Conservation (phyloP, 2,329 filamentous ascomycete genomes). For the Trichophaea hybrida region DNA sequence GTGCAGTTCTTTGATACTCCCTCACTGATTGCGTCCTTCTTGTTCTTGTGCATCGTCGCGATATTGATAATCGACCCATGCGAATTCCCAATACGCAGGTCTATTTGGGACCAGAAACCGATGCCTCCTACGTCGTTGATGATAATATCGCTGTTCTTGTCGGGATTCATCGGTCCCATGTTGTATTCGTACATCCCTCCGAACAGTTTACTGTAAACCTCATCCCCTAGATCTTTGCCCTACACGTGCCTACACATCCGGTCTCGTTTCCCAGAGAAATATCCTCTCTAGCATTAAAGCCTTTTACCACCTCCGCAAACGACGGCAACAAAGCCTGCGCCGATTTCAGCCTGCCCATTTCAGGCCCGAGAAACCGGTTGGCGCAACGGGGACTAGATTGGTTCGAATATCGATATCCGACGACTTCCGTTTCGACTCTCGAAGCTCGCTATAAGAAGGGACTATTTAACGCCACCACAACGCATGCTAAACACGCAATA, state of each 20-base stretch:
- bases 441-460: constrained; percentile 6
- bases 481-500: background rate
- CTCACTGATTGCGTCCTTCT: background rate
- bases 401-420: constrained; percentile 1
- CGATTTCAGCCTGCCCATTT: background rate
- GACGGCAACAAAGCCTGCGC: background rate
- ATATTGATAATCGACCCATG: background rate
- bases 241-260: constrained; percentile 3
- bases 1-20: background rate
- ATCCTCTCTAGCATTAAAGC: background rate
- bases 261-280: background rate
- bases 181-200: constrained; percentile 3
- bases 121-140: background rate
- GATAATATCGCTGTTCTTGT: background rate
- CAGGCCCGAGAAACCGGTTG: constrained; percentile 4
- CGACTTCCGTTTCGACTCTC: background rate
- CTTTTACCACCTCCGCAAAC: background rate
- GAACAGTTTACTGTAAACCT: constrained; percentile 7
- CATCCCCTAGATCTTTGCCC: constrained; percentile 2
- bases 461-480: constrained; percentile 1
- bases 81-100: background rate
- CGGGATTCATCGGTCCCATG: background rate
- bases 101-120: constrained; percentile 1
- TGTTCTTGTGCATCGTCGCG: constrained; percentile 1
- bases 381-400: background rate